Percentiles rank a stretch among this genome's conserved stretches.
Conservation (phyloP, 2,329 filamentous ascomycete genomes). For the Pyricularia grisea region DNA sequence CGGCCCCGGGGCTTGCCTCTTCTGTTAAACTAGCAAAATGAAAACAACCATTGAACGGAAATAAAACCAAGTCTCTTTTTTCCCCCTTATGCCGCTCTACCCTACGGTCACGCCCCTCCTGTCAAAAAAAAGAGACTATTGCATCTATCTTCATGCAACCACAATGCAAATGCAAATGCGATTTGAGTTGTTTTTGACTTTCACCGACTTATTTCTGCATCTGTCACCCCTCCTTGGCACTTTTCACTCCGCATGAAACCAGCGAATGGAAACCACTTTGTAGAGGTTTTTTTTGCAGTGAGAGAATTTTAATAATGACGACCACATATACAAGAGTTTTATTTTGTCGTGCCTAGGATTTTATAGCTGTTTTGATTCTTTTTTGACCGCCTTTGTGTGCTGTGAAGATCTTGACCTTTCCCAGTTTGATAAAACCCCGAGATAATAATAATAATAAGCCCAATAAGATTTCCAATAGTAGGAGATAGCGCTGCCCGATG, state of each 20-base stretch:
- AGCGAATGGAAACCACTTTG: neutral
- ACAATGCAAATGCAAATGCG: neutral
- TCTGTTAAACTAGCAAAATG: neutral
- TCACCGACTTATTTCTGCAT: neutral
- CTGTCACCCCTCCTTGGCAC: neutral
- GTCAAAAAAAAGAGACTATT: neutral
- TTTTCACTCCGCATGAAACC: neutral
- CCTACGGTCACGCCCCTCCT: neutral
- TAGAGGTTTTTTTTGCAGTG: neutral
- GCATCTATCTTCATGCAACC: neutral
- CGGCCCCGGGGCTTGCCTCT: neutral
- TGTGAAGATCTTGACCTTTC: neutral
- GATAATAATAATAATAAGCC: no score
- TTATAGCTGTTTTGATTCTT: slow-evolving; percentile 1
- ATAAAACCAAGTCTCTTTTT: neutral
- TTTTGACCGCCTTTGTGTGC: neutral
- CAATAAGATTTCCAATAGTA: neutral
- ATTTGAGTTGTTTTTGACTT: neutral
- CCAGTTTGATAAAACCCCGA: neutral
- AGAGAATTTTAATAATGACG: neutral
- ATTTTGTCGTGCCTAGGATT: neutral
- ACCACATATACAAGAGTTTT: slow-evolving; percentile 2
- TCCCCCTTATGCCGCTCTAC: neutral
- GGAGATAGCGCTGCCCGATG: neutral
- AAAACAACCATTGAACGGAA: no score